A percentile compares a stretch with the other conserved stretches of the same genome.
Conservation (phyloP, 225 moss, liverwort and hornwort species). For the Polytrichum formosum region DNA sequence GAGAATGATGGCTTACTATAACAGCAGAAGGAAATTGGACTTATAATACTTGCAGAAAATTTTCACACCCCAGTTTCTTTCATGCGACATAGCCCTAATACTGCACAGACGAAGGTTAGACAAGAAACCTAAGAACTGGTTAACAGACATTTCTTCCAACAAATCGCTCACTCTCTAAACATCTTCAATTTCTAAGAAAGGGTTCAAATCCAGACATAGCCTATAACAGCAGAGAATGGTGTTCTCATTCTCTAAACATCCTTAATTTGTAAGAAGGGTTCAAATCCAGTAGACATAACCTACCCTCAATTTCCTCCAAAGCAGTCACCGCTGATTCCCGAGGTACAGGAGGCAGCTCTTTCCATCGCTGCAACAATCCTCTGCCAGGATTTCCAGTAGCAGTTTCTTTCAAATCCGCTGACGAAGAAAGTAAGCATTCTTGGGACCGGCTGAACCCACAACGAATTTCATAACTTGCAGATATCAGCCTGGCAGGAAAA, state of each 20-base stretch:
- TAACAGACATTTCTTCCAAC: too few relatives aligned
- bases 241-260: too few relatives aligned
- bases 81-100: too few relatives aligned
- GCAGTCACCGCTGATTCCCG: slow-evolving; percentile 43
- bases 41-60: too few relatives aligned
- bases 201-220: neutral
- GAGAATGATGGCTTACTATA: too few relatives aligned
- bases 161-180: too few relatives aligned
- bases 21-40: too few relatives aligned
- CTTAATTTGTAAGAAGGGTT: neutral
- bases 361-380: slow-evolving; percentile 28
- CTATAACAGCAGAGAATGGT: too few relatives aligned
- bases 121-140: too few relatives aligned
- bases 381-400: slow-evolving; percentile 8
- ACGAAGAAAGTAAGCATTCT: slow-evolving; percentile 2
- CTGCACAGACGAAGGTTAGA: too few relatives aligned
- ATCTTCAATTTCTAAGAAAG: neutral
- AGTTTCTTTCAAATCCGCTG: slow-evolving; percentile 1
- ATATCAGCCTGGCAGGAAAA: neutral
- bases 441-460: slow-evolving; percentile 6
- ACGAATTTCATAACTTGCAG: neutral
- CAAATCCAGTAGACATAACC: neutral
- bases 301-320: slow-evolving; percentile 40
- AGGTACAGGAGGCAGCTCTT: slow-evolving; percentile 39
- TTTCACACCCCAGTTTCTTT: too few relatives aligned